Evolutionary conservation across 2,329 filamentous ascomycete species (phyloP), one percentile per base, ranked within the genome.

Genomic region (Xylaria hypoxylon): DNA sequence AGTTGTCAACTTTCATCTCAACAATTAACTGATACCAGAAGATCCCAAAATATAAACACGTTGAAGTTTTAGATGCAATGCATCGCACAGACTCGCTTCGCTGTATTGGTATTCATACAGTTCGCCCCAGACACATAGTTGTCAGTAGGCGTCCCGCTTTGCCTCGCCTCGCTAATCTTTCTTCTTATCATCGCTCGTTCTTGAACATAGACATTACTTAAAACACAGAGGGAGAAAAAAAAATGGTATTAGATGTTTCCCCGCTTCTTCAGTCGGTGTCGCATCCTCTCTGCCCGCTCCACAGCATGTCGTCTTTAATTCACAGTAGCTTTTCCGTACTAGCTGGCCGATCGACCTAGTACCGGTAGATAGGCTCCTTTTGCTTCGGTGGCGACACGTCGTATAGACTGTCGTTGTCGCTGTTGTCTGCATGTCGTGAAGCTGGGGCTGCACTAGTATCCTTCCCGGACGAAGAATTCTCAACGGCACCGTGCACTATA

Each of bases 361-460:
- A 79, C 48, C 77, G 77, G 62, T 79, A 77, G 33, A 75, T 73
- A 26, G 80, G 77, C 50, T 80, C 76, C 65, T 81, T 81, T 61
- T 72, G 76, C 71, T 78, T 81, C 22, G 77, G 73, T 17, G 75
- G 73, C n/a, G 65, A 45, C 11, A 22, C 63, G 48, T 80, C 78
- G 61, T 84, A 83, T 45, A 82, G 71, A 38, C 81, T 79, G 40
- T 79, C 76, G 42, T 78, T 75, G 3, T 78, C 75, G 26, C 65
- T 68, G 33, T 38, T 31, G 17, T 61, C 56, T n/a, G 47, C 40
- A 26, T 10, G 51, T 24, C 22, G 56, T 26, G 52, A 15, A 15
- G 66, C 64, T 13, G 59, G 31, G n/a, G 47, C 5, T 10, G 3
- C 50, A 26, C 65, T 72, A 44, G 62, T 68, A 19, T 45, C 35